Conservation (phyloP, 352 stramenopile species). For the Phytophthora quininea region DNA sequence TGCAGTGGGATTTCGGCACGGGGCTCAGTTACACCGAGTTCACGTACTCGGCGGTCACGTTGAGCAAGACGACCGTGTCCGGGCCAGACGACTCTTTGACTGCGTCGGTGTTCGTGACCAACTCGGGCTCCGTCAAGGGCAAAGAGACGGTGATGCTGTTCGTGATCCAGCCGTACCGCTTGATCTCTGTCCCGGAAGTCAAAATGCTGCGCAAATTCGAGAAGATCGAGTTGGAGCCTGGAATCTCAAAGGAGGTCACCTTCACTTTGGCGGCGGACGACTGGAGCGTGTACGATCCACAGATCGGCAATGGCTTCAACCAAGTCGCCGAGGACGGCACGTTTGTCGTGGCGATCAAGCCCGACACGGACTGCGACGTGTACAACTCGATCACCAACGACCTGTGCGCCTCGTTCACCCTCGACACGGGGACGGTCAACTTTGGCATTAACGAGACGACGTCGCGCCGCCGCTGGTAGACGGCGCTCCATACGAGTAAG, state of each 20-base stretch:
- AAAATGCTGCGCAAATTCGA: slow-evolving; percentile 87
- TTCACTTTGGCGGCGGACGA: slow-evolving; percentile 58
- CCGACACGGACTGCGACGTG: slow-evolving; percentile 75
- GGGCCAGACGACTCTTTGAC: slow-evolving; percentile 35
- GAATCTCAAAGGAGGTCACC: slow-evolving; percentile 41
- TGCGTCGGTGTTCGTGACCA: slow-evolving; percentile 71
- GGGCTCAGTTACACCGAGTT: slow-evolving; percentile 80
- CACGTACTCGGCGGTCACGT: slow-evolving; percentile 49
- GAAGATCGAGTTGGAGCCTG: slow-evolving; percentile 67
- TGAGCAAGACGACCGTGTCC: slow-evolving; percentile 43
- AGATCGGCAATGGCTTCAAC: slow-evolving; percentile 67
- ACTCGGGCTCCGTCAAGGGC: slow-evolving; percentile 56
- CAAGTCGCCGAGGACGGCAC: slow-evolving; percentile 67
- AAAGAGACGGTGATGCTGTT: slow-evolving; percentile 86
- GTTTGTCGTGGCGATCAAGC: slow-evolving; percentile 74
- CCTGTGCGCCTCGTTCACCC: slow-evolving; percentile 55
- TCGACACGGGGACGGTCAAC: slow-evolving; percentile 32
- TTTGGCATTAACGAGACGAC: slow-evolving; percentile 38
- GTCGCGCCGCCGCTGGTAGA: slow-evolving; percentile 18
- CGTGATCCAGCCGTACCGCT: slow-evolving; percentile 65
- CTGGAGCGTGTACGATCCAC: slow-evolving; percentile 67
- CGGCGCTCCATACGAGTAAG: not conserved
- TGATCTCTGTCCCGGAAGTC: slow-evolving; percentile 71
- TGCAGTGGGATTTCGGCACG: slow-evolving; percentile 71
- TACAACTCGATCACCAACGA: slow-evolving; percentile 49